Conservation (phyloP, 1,139 yeast species). For the Suhomyces bribrorum region DNA sequence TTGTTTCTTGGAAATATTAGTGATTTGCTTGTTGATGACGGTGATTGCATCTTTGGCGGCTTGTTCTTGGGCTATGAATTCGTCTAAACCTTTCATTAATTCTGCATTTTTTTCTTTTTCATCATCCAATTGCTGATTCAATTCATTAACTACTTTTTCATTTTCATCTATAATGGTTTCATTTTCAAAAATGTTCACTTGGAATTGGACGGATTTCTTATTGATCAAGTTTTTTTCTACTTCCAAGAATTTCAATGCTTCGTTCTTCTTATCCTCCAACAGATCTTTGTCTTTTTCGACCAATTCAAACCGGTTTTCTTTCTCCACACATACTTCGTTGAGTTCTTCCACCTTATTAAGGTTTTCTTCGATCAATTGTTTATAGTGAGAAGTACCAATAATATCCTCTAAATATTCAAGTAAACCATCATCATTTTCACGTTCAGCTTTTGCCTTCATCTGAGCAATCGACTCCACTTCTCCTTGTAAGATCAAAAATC, state of each 20-base stretch:
- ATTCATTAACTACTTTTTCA: slow-evolving; percentile 29
- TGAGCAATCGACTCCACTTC: slow-evolving; percentile 98
- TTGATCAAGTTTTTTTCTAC: slow-evolving; percentile 63
- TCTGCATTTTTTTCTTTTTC: slow-evolving; percentile 52
- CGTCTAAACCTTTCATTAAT: slow-evolving; percentile 43
- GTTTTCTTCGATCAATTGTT: slow-evolving; percentile 70
- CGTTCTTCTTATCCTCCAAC: slow-evolving; percentile 68
- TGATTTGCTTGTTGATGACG: slow-evolving; percentile 29
- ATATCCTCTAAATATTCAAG: slow-evolving; percentile 94
- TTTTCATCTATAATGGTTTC: slow-evolving; percentile 43
- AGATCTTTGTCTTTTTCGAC: slow-evolving; percentile 75
- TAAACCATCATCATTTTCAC: slow-evolving; percentile 89
- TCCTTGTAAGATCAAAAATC: slow-evolving; percentile 93
- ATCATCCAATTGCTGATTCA: slow-evolving; percentile 45
- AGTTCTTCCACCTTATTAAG: slow-evolving; percentile 61
- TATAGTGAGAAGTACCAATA: slow-evolving; percentile 89
- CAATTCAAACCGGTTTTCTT: slow-evolving; percentile 74
- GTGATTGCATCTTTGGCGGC: slow-evolving; percentile 32
- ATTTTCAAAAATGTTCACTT: slow-evolving; percentile 49
- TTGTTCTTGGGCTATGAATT: slow-evolving; percentile 38
- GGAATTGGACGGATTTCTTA: slow-evolving; percentile 58
- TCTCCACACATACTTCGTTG: slow-evolving; percentile 79
- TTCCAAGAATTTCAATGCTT: slow-evolving; percentile 65
- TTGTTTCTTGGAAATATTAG: slow-evolving; percentile 35
- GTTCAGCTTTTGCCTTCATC: slow-evolving; percentile 96